Evolutionary conservation across 2,329 filamentous ascomycete genomes (phyloP), one percentile per base, ranked within the genome.

Genomic region (Penicillium thymicola): DNA sequence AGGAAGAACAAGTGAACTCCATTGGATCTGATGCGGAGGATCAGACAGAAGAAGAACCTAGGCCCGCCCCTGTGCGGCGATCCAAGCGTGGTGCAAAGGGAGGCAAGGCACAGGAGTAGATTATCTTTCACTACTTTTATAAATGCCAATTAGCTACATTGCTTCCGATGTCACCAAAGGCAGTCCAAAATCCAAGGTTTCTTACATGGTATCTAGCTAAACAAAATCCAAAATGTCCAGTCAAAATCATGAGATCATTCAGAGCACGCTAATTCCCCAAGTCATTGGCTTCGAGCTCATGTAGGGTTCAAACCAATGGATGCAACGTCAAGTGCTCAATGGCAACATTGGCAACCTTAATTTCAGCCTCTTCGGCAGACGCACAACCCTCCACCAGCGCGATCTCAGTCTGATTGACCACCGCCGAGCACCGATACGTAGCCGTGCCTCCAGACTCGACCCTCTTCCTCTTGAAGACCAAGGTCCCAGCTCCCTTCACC

Each of bases 401-500:
- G 37, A 67, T 48, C 50, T 60, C 57, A 11, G 32, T 47, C 6
- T 59, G 55, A 4, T 65, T 59, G 18, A 67, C 36, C 5, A 46
- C 40, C 1, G 64, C 65, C 5, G 55, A 37, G 34, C 64, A 68
- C 8, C 41, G 55, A 34, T 70, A 70, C 1, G 62, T 70, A 25
- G 61, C 65, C 0, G 40, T 57, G 0, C 55, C 59, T 28, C 57
- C 59, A 10, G 40, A 52, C 28, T 53, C 55, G 0, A 67, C 44
- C 16, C 65, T 47, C 21, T 56, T 58, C 0, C 51, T 40, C 34
- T 60, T 59, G n/a, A 69, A 70, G 0, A 47, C 30, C 8, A 67
- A 21, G 0, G 16, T 54, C 0, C 58, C 59, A 2, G 42, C 50
- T 2, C 45, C 45, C 57, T 62, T 67, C 1, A 85, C 85, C 32